These are phyloP conservation scores for Medicago ruthenica DNA, from an alignment of 306 rosid genomes.

Conservation along the genomic window DNA sequence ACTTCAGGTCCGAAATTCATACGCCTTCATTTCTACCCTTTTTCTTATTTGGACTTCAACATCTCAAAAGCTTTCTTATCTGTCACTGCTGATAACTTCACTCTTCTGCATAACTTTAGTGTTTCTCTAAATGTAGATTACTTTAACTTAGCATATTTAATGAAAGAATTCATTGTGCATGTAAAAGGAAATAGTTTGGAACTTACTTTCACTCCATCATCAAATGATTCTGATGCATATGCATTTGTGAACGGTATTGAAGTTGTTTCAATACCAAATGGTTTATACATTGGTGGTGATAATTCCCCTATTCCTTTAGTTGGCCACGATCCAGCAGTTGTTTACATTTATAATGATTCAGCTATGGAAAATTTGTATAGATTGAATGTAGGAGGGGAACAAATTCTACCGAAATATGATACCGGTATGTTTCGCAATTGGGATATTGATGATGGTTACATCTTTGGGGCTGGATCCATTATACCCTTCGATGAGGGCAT, in stretches of 20 bases:
- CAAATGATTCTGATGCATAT: constrained; percentile 44
- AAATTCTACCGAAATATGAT: constrained; percentile 43
- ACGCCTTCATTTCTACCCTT: constrained; percentile 52
- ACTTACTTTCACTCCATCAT: constrained; percentile 47
- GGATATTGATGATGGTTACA: not conserved
- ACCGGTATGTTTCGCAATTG: constrained; percentile 50
- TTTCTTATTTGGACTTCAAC: constrained; percentile 36
- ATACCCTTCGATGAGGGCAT: not conserved
- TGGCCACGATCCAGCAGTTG: not conserved
- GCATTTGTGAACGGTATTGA: constrained; percentile 59
- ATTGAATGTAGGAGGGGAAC: constrained; percentile 50
- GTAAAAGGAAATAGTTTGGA: constrained; percentile 40
- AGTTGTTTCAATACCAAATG: constrained; percentile 52
- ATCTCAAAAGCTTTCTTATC: constrained; percentile 45
- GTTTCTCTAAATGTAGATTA: constrained; percentile 51
- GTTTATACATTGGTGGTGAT: constrained; percentile 42
- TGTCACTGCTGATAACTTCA: constrained; percentile 43
- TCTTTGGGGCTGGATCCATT: not conserved
- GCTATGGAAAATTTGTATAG: constrained; percentile 49
- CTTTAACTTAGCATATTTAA: constrained; percentile 38
- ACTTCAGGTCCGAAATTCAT: constrained; percentile 54
- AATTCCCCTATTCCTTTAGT: constrained; percentile 38
- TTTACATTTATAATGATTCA: constrained; percentile 16
- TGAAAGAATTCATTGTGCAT: constrained; percentile 49
- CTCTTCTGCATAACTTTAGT: constrained; percentile 53